Evolutionary conservation across 768 basidiomycete genomes (phyloP), one percentile per base, ranked within the genome.

Genomic region (Kwoniella heveanensis): DNA sequence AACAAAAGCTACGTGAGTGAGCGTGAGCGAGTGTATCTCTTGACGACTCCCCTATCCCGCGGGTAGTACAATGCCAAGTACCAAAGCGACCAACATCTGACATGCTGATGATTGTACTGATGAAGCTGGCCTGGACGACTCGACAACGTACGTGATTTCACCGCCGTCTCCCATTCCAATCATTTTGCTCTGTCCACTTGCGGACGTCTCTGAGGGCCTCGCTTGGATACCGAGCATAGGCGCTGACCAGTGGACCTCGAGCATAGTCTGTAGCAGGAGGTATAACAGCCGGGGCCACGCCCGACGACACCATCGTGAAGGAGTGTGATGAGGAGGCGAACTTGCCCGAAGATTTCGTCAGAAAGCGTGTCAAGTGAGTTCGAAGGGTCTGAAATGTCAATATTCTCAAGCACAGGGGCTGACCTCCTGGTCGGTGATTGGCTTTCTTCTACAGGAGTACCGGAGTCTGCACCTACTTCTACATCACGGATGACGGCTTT

Each of bases 251-350:
- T n/a, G n/a, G n/a, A n/a, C n/a, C n/a, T 25, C 51, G 22, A 22
- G 22, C 22, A 7, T 53, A 76, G 73, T 68, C 72, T 15, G 79
- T 81, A 47, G 93, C 93, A 2, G 95, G 95, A 0, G 95, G 95
- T 1, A 93, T 95, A 30, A 87, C 92, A 0, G 86, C 88, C 21
- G 91, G 92, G 0, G 87, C 88, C 81, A 74, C 84, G 0, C 80
- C 85, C 2, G 85, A 90, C 52, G 88, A 92, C 52, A 84, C 87
- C 1, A 81, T 97, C 48, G 84, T 94, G 37, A 96, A 95, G 76
- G 95, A 97, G 79, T 89, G 90, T 58, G 88, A 86, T 84, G 95
- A 98, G 75, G 95, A 99, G 79, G 95, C 93, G 1, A 91, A 88
- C 69, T 83, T 97, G 24, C 82, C 83, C 2, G 87, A 87, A 55